Conservation (phyloP, 108 stramenopile species). For the Discostella stelligeroides region DNA sequence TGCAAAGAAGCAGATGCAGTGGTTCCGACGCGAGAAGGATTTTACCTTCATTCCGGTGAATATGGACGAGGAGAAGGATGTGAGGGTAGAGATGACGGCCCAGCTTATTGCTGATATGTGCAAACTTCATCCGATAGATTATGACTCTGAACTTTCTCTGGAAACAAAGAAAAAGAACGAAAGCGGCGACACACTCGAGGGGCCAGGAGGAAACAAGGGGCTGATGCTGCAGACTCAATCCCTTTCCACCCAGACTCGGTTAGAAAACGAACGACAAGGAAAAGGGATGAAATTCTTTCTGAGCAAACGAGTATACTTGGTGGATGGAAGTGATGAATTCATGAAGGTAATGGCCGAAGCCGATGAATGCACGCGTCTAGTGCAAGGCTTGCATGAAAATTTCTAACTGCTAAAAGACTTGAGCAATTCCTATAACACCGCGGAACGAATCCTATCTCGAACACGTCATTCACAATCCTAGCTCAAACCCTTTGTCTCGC, state of each 20-base stretch:
- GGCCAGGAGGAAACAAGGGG: background rate
- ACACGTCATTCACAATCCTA: no score
- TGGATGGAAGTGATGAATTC: slow-evolving; percentile 54
- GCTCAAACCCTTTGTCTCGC: slow-evolving; percentile 19
- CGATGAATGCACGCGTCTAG: slow-evolving; percentile 50
- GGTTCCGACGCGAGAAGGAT: slow-evolving; percentile 87
- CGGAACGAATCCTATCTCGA: no score
- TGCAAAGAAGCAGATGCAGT: slow-evolving; percentile 94
- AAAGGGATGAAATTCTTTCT: slow-evolving; percentile 85
- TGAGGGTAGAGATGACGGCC: slow-evolving; percentile 55
- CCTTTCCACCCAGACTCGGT: slow-evolving; percentile 55
- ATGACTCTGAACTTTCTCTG: slow-evolving; percentile 54
- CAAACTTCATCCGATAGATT: slow-evolving; percentile 58
- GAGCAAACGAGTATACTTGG: slow-evolving; percentile 57
- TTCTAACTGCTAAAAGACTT: no score
- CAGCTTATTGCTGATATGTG: slow-evolving; percentile 55
- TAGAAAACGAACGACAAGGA: slow-evolving; percentile 72
- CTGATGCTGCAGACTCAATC: background rate
- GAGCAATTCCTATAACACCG: no score
- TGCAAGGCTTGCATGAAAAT: no score
- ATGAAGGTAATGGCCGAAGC: slow-evolving; percentile 58
- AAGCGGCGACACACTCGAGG: background rate
- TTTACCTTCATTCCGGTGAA: slow-evolving; percentile 83
- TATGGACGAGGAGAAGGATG: slow-evolving; percentile 42
- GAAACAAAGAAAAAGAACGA: background rate